Evolutionary conservation across 2,329 filamentous ascomycete genomes (phyloP), one percentile per base, ranked within the genome.

Genomic region (Fonsecaea multimorphosa): DNA sequence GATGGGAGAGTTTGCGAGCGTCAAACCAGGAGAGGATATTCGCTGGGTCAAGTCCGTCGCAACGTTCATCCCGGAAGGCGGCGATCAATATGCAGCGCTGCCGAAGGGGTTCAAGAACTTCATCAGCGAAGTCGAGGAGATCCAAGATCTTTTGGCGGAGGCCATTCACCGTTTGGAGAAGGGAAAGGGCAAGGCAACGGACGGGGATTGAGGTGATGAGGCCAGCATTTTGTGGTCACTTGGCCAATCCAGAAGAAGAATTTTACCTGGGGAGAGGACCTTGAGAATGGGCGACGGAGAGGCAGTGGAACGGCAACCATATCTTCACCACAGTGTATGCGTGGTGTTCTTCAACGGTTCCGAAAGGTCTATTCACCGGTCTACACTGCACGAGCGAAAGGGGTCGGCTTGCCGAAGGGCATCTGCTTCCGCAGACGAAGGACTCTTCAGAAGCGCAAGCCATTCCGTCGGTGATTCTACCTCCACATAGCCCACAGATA

Each of bases 41-140:
- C 72, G 67, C 6, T 80, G 75, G 73, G 72, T 52, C 27, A 74
- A 73, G 29, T 74, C 68, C 3, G 63, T 77, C 11, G 65, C 73
- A 19, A 76, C 75, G 0, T 79, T 80, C 69, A 80, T 81, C 64
- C 76, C 75, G 2, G 56, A 71, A 32, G 66, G 67, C 24, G 64
- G 65, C 16, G 67, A 70, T 34, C 53, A 60, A 27, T 46, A 61
- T 19, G 62, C 56, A 14, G 69, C 24, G 58, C 72, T 63, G 69
- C 72, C 53, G 32, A 67, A 27, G 62, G 78, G 78, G 0, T 78
- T 80, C 64, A 71, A 74, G 67, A 73, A 75, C 14, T 77, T 81
- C 40, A 68, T 80, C 27, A 65, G 68, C 29, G 58, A 76, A 61
- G 75, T 76, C n/a, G 74, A 74, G 64, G 74, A 74, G 53, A 73